Evolutionary conservation across 768 basidiomycete genomes (phyloP).

Genomic region (Termitomyces bulborhizus): DNA sequence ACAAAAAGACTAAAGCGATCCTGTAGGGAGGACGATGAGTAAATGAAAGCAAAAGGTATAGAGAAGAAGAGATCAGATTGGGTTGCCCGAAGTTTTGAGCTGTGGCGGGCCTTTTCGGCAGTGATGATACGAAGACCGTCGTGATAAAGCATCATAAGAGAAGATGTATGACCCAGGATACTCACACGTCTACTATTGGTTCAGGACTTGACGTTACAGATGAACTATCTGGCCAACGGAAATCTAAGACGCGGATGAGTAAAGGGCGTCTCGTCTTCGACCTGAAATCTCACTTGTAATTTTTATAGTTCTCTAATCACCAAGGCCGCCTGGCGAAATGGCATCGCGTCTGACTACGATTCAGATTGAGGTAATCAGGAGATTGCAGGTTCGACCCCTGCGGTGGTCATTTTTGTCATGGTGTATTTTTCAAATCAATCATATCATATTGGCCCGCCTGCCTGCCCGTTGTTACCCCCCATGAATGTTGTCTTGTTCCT

Average conservation of each 20-base stretch:
- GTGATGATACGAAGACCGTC: slow-evolving; percentile 84
- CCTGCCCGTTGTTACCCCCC: no score
- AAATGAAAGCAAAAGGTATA: neutral
- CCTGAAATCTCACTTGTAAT: no score
- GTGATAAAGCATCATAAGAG: slow-evolving; percentile 71
- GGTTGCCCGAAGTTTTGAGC: slow-evolving; percentile 83
- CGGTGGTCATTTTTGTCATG: slow-evolving; percentile 1
- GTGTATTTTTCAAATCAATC: no score
- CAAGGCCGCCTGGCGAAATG: slow-evolving; percentile 60
- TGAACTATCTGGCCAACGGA: no score
- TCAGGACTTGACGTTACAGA: no score
- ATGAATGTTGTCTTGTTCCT: no score
- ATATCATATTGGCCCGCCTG: no score
- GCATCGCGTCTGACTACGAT: slow-evolving; percentile 93
- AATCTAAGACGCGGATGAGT: neutral
- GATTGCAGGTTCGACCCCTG: slow-evolving; percentile 80
- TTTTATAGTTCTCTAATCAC: no score
- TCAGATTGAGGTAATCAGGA: slow-evolving; percentile 61
- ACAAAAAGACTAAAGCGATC: neutral
- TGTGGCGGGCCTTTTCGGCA: slow-evolving; percentile 94
- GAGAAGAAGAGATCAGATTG: slow-evolving; percentile 47
- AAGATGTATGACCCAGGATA: slow-evolving; percentile 9
- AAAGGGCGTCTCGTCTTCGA: no score
- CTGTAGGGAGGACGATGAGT: slow-evolving; percentile 7
- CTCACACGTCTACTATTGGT: slow-evolving; percentile 21